These are phyloP conservation scores for Melanomma pulvis-pyrius DNA, from an alignment of 495 filamentous ascomycete genomes.

Conservation along the genomic window DNA sequence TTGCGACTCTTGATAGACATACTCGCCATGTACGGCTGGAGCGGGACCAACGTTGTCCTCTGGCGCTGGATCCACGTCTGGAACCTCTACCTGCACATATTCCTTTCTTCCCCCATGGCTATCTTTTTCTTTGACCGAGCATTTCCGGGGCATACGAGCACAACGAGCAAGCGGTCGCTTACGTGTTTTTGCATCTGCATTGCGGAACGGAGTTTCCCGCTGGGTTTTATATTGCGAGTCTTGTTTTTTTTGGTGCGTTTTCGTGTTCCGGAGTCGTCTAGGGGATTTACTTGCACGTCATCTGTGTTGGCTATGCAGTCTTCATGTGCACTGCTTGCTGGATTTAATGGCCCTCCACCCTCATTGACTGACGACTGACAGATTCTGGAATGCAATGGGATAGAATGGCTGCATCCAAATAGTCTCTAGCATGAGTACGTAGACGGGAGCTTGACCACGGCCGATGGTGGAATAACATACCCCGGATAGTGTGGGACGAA, in stretches of 20 bases:
- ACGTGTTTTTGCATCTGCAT: constrained; percentile 1
- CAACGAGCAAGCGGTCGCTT: background rate
- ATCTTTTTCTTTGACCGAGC: background rate
- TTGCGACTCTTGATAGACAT: background rate
- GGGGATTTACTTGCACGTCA: background rate
- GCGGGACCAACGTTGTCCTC: background rate
- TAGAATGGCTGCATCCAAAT: background rate
- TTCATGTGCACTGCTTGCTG: background rate
- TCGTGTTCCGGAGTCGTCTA: background rate
- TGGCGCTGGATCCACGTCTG: background rate
- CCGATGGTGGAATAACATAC: background rate
- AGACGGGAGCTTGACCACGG: background rate
- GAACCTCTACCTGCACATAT: background rate
- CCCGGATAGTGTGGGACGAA: too few relatives aligned
- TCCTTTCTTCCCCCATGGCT: background rate
- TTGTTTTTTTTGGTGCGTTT: background rate
- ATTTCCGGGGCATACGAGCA: background rate
- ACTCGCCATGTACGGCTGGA: background rate
- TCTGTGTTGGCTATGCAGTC: background rate
- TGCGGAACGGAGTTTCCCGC: constrained; percentile 1
- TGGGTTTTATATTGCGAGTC: background rate
- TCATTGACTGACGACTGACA: background rate
- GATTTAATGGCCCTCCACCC: background rate
- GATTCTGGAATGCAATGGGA: too few relatives aligned
- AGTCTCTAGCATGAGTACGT: background rate